These are phyloP conservation scores for Phytopythium sindhum DNA, from an alignment of 352 stramenopile genomes.

Conservation along the genomic window DNA sequence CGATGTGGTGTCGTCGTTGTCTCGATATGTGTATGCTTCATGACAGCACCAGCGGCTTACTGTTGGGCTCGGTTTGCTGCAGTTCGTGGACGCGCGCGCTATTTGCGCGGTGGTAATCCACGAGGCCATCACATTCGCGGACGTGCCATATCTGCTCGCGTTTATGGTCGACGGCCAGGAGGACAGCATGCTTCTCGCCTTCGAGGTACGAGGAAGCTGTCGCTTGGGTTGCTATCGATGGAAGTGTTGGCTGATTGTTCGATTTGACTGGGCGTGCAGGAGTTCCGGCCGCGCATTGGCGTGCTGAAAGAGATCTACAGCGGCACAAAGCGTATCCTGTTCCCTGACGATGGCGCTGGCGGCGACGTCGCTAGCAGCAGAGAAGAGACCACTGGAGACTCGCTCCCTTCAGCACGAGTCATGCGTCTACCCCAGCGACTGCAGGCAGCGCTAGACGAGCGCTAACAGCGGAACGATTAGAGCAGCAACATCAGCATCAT, in stretches of 20 bases:
- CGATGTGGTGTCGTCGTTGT: too few relatives aligned
- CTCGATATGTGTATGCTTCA: background rate
- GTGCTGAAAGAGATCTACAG: constrained; percentile 72
- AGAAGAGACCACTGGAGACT: background rate
- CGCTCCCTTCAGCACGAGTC: background rate
- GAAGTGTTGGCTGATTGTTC: background rate
- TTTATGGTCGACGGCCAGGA: constrained; percentile 68
- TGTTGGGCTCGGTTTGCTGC: background rate
- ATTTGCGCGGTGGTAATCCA: constrained; percentile 77
- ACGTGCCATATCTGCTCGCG: constrained; percentile 80
- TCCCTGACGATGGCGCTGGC: constrained; percentile 33
- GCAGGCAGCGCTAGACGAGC: constrained; percentile 4
- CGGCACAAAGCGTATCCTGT: constrained; percentile 53
- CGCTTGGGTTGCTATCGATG: background rate
- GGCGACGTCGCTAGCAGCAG: background rate
- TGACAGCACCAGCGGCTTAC: background rate
- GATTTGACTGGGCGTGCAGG: constrained; percentile 21
- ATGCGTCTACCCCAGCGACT: constrained; percentile 44
- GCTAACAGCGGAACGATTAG: background rate
- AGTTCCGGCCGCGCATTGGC: constrained; percentile 58
- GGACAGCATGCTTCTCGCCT: constrained; percentile 63
- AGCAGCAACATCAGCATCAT: background rate
- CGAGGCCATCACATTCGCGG: constrained; percentile 75
- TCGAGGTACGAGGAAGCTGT: constrained; percentile 42
- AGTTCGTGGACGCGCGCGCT: constrained; percentile 43